Base-by-base conservation (phyloP, 345 rosid genomes). In the Pseudoturritis turrita region DNA sequence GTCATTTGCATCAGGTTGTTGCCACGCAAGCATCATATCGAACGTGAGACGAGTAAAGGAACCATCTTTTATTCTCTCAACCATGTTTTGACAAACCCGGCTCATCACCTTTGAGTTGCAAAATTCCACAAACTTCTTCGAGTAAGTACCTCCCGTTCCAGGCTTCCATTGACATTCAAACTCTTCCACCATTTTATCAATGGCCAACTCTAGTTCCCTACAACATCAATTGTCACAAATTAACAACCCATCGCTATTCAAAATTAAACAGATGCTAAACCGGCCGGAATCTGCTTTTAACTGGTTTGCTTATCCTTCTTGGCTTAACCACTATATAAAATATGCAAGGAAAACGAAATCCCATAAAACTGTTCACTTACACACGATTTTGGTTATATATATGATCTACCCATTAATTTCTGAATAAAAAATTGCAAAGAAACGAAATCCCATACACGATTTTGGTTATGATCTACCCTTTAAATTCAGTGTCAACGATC, bases 21-120 rank as follows among this genome's bases (percentile, higher is more conserved):
- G 90, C 97, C 97, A 88, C 0, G 99, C 93, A 46, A 86, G 84
- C 99, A 95, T 95, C 81, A 86, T 81, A 70, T 95, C 92, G 33
- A 85, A 91, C 2, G 96, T 83, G 70, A 89, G 69, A 56, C 91
- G 80, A 43, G 86, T 81, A 61, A 88, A 88, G 3, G 88, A 84
- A 22, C 89, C 96, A 81, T 89, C 90, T 13, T 49, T 71, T 0
- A 89, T 83, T 57, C 79, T 87, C 72, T 83, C 94, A 65, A 75
- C 77, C 18, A 89, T 75, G 72, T 74, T 80, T 57, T 76, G 77
- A 68, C 92, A 83, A 70, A 84, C 62, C 13, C 62, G 59, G n/a
- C 15, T 39, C 10, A 83, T 67, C 28, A 79, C 84, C 59, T 87
- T 89, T 19, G 84, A 68, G 79, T 85, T 26, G 68, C 96, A 88